Evolutionary conservation across 495 filamentous ascomycete genomes (phyloP).

Genomic region (Haplographium delicatum): DNA sequence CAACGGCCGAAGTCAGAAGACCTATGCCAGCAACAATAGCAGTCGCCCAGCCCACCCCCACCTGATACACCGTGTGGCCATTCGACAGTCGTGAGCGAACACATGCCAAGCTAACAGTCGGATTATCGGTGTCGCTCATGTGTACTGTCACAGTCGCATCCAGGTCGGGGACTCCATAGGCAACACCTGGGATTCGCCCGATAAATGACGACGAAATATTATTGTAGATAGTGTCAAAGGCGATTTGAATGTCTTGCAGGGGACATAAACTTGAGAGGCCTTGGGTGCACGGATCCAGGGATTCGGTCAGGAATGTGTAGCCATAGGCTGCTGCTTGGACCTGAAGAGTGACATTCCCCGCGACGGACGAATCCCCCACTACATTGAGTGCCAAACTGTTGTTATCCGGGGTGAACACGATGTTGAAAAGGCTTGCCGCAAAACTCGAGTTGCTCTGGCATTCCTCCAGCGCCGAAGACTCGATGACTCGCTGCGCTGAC

Average conservation of each 20-base stretch:
- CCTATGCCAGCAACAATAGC: conserved; percentile 79
- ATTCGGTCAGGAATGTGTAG: conserved; percentile 55
- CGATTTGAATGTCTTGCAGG: conserved; percentile 77
- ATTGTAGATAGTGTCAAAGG: conserved; percentile 58
- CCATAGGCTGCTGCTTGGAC: conserved; percentile 76
- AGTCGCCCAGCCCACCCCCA: conserved; percentile 78
- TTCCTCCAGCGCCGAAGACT: conserved; percentile 66
- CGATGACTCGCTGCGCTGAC: conserved; percentile 37
- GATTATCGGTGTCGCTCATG: conserved; percentile 49
- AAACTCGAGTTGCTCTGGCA: conserved; percentile 73
- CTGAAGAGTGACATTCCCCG: conserved; percentile 74
- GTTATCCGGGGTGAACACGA: conserved; percentile 70
- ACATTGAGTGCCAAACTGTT: conserved; percentile 64
- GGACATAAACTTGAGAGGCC: conserved; percentile 75
- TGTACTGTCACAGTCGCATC: conserved; percentile 78
- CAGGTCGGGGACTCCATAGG: conserved; percentile 84
- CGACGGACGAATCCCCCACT: conserved; percentile 72
- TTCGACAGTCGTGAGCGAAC: conserved; percentile 84
- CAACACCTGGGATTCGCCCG: conserved; percentile 67
- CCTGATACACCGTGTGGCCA: conserved; percentile 81
- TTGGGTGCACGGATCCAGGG: conserved; percentile 68
- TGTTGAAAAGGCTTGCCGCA: conserved; percentile 72
- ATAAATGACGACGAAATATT: conserved; percentile 50
- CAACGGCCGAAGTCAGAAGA: conserved; percentile 71
- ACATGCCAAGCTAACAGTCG: conserved; percentile 70